Evolutionary conservation across 352 stramenopile genomes (phyloP).

Genomic region (Thraustotheca clavata): DNA sequence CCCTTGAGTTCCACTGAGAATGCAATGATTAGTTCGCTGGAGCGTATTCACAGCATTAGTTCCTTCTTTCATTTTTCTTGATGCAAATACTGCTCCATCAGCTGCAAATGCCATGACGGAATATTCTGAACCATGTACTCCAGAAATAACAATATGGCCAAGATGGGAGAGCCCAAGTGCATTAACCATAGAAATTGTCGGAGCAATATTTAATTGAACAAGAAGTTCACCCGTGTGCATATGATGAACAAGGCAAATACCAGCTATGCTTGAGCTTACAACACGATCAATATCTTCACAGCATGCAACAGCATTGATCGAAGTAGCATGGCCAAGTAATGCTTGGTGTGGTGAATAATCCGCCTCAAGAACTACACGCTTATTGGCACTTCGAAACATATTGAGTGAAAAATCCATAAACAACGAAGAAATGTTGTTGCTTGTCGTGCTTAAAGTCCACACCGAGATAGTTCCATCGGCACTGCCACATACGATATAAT

Average conservation of each 20-base stretch:
- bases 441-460: conserved; percentile 48
- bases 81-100: conserved; percentile 52
- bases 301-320: conserved; percentile 51
- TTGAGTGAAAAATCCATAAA: conserved; percentile 52
- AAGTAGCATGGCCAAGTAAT: conserved; percentile 51
- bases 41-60: conserved; percentile 31
- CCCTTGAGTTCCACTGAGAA: conserved; percentile 41
- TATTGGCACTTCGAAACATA: conserved; percentile 42
- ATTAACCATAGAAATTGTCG: conserved; percentile 41
- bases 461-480: conserved; percentile 67
- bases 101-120: conserved; percentile 60
- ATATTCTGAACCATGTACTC: conserved; percentile 25
- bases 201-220: conserved; percentile 36
- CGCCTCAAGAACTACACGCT: conserved; percentile 51
- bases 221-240: conserved; percentile 60
- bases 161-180: conserved; percentile 48
- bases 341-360: conserved; percentile 73
- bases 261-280: conserved; percentile 53
- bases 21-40: conserved; percentile 5
- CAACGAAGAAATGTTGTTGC: conserved; percentile 54
- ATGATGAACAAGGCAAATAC: conserved; percentile 59
- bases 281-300: conserved; percentile 69
- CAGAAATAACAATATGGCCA: conserved; percentile 53
- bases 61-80: conserved; percentile 26
- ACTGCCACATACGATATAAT: conserved; percentile 25